Evolutionary conservation across 1,284 basidiomycete genomes (phyloP), one percentile per base, ranked within the genome.

Genomic region (Apiotrichum domesticum): DNA sequence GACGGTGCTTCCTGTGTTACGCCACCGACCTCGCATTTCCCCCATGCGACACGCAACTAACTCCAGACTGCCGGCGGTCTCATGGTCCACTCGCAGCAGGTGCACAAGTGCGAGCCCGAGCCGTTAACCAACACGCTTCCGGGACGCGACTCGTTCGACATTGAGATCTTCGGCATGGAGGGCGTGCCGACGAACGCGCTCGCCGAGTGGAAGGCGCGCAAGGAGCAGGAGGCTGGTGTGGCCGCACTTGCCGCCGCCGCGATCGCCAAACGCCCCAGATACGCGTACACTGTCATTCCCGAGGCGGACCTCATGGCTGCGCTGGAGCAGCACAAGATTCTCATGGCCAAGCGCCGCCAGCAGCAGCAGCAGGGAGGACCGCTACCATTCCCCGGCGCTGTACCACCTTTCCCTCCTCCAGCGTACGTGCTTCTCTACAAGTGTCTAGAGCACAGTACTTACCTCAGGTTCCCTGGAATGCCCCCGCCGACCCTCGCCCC

Each of bases 111-210:
- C 32, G 92, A 97, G 71, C 89, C 94, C 0, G 93, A 97, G 77
- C 92, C 88, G 92, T 90, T 98, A 37, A 94, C 97, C 57, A 98
- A 98, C 74, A 94, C 95, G 0, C 80, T 98, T 0, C 93, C 94
- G 3, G 95, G 93, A 8, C 85, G 96, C 43, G 95, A 97, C 77
- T 92, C 94, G 2, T 98, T 98, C 70, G 95, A 98, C 73, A 88
- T 98, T 52, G 96, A 99, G 77, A 98, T 99, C 57, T 98, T 98
- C 70, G 95, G 96, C 33, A 98, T 99, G 96, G 94, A 95, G 72
- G 95, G 95, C 58, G 92, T 98, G 55, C 94, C 94, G 5, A 88
- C 87, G 6, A 88, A 90, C 41, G 95, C 97, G 74, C 83, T 96
- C 35, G 90, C 87, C 34, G 93, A 95, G 75, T 98, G 95, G 83